Evolutionary conservation across 805 yeast genomes (phyloP).

Genomic region (Candida sanyiensis): DNA sequence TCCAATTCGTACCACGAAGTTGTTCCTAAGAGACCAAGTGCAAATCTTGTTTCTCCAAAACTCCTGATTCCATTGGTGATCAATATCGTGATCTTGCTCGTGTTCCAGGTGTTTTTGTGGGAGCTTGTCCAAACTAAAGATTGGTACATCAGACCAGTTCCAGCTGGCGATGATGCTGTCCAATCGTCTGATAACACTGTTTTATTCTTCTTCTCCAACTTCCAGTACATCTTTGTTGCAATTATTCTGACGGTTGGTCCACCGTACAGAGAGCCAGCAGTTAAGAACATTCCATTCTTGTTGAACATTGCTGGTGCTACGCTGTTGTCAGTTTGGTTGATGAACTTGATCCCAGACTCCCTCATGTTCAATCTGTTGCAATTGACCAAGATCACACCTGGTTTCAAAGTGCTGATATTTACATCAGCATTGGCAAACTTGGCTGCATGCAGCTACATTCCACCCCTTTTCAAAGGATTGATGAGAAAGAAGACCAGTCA

Average conservation of each 20-base stretch:
- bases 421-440: constrained; percentile 45
- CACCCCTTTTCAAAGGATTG: constrained; percentile 27
- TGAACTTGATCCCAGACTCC: constrained; percentile 47
- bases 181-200: constrained; percentile 87
- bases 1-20: constrained; percentile 65
- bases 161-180: constrained; percentile 78
- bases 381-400: constrained; percentile 51
- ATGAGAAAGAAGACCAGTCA: constrained; percentile 34
- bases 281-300: constrained; percentile 65
- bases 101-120: constrained; percentile 73
- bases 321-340: constrained; percentile 45
- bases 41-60: constrained; percentile 86
- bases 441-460: constrained; percentile 29
- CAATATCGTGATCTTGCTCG: constrained; percentile 56
- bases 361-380: constrained; percentile 68
- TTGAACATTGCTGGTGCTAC: constrained; percentile 49
- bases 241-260: constrained; percentile 85
- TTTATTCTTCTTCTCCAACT: constrained; percentile 72
- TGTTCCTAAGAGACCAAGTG: constrained; percentile 79
- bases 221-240: constrained; percentile 85
- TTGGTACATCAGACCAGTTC: constrained; percentile 80
- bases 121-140: constrained; percentile 43
- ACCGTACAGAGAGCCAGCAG: constrained; percentile 80
- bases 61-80: constrained; percentile 78
- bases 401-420: constrained; percentile 49